Conservation (phyloP, 2,329 filamentous ascomycete species). For the Cadophora gregata region DNA sequence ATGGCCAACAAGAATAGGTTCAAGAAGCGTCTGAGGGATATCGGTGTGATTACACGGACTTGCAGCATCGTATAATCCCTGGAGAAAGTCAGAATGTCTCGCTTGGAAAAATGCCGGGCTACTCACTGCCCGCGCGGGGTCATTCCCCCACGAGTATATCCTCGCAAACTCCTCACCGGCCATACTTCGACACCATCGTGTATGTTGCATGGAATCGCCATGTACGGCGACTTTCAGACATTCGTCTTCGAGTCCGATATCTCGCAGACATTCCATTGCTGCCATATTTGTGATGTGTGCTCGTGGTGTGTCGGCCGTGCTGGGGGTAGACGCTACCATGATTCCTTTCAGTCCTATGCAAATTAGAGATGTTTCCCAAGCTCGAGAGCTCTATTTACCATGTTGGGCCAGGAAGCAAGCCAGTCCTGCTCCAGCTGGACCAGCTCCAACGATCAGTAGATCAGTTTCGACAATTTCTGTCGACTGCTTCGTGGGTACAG, state of each 20-base stretch:
- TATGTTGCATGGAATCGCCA: constrained; percentile 54
- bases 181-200: constrained; percentile 59
- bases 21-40: constrained; percentile 55
- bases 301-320: constrained; percentile 61
- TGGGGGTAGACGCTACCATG: constrained; percentile 55
- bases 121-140: constrained; percentile 51
- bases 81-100: not conserved
- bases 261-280: constrained; percentile 60
- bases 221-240: constrained; percentile 47
- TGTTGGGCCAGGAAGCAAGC: constrained; percentile 58
- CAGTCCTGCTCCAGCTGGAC: constrained; percentile 59
- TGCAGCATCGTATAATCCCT: constrained; percentile 52
- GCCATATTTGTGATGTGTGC: constrained; percentile 66
- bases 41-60: constrained; percentile 52
- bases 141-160: constrained; percentile 57
- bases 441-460: constrained; percentile 56
- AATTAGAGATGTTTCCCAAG: not conserved
- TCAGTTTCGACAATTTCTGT: constrained; percentile 47
- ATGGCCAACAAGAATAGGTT: constrained; percentile 52
- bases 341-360: constrained; percentile 57
- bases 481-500: not conserved
- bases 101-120: not conserved
- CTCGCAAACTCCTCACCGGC: constrained; percentile 58
- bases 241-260: constrained; percentile 55
- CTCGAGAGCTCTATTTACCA: constrained; percentile 44